Conservation (phyloP, 1,284 basidiomycete species). For the Gymnopus androsaceus region DNA sequence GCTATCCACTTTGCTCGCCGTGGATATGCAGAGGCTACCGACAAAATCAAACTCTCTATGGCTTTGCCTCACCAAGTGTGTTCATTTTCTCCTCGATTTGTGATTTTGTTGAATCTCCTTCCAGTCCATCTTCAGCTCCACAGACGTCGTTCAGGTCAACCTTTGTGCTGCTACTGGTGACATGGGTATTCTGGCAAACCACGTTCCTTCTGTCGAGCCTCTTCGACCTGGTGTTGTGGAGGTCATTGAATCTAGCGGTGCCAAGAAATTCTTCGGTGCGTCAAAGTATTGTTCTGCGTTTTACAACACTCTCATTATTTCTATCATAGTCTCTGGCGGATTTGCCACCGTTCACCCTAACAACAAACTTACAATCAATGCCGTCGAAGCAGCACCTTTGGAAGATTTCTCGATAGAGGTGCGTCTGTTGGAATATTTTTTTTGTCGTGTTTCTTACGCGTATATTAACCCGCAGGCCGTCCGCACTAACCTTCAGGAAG, state of each 20-base stretch:
- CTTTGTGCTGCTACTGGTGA: slow-evolving; percentile 92
- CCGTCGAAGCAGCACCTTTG: slow-evolving; percentile 93
- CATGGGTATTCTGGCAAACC: slow-evolving; percentile 98
- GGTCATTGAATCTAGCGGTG: slow-evolving; percentile 79
- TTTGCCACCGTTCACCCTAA: slow-evolving; percentile 98
- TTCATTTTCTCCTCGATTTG: slow-evolving; percentile 21
- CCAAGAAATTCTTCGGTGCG: slow-evolving; percentile 96
- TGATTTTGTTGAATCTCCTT: slow-evolving; percentile 8
- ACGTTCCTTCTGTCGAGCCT: slow-evolving; percentile 92
- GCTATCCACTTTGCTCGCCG: slow-evolving; percentile 59
- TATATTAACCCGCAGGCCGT: slow-evolving; percentile 63
- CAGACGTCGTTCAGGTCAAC: slow-evolving; percentile 93
- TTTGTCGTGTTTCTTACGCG: slow-evolving; percentile 8
- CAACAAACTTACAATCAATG: slow-evolving; percentile 96
- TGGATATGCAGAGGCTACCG: slow-evolving; percentile 85
- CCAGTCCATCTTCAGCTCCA: slow-evolving; percentile 84
- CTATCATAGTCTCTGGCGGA: slow-evolving; percentile 84
- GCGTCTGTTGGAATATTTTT: slow-evolving; percentile 6
- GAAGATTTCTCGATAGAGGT: slow-evolving; percentile 91
- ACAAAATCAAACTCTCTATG: slow-evolving; percentile 88
- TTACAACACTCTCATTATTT: neutral
- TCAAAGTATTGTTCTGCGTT: slow-evolving; percentile 19
- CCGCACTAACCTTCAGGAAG: slow-evolving; percentile 88
- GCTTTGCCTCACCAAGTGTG: slow-evolving; percentile 91
- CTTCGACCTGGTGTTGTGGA: slow-evolving; percentile 92